Base-by-base conservation (phyloP, 1,284 basidiomycete species). In the Ganoderma meredithae region DNA sequence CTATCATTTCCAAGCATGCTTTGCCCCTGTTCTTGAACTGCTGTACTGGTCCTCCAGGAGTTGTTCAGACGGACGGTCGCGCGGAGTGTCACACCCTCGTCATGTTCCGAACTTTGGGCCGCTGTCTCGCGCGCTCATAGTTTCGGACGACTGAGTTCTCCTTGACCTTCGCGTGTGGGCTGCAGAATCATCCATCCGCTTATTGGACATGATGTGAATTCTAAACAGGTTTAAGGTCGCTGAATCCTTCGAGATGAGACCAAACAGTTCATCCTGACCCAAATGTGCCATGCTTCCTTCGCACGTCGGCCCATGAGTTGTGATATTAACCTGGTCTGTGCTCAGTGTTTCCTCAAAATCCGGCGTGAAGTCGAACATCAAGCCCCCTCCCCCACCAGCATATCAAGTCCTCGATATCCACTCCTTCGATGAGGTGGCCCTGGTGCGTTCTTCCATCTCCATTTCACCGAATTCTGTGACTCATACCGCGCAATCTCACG, bases 331-430 rank as follows among this genome's bases (percentile, higher is more conserved):
- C 41, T 41, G 25, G n/a, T 47, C 52, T 39, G 33, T 8, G 62
- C 62, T 63, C 67, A 96, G 95, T 75, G 85, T 98, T 55, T 83
- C 93, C 22, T 75, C 85, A 62, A 90, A 96, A 78, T 86, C 93
- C 43, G 92, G 91, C 69, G 88, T 94, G 75, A 95, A 94, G 81
- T 94, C 94, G 49, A 93, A 83, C 75, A 92, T 97, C 77, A 95
- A 95, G 79, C 89, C 92, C 7, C 94, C 95, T 25, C 88, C 95
- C 22, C 92, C 94, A 1, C 89, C 94, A 5, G 88, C 88, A 43
- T 91, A 90, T 44, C 79, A 87, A 49, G 82, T 94, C 73, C 85
- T 97, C 67, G 92, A 93, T 76, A 79, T 83, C 22, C 84, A 86
- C 76, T 92, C 88, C 71, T 97, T 96, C 77, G 88, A 95, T 72